A percentile compares a stretch with the other conserved stretches of the same genome.
Conservation (phyloP, 2,329 filamentous ascomycete species). For the Delphinella strobiligena region DNA sequence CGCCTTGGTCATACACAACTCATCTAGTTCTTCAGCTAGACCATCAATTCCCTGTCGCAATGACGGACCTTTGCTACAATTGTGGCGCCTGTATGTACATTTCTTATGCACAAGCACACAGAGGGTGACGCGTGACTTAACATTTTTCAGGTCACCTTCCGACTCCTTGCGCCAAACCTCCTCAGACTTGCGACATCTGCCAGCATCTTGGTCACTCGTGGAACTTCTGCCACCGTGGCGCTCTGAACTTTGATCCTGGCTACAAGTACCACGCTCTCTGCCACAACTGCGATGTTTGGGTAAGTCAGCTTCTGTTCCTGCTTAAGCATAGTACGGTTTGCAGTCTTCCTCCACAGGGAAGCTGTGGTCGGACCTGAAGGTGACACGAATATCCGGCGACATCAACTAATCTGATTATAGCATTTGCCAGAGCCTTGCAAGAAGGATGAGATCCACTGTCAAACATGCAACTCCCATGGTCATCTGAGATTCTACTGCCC, state of each 20-base stretch:
- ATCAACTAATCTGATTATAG: too few relatives aligned
- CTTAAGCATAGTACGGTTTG: neutral
- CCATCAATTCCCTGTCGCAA: conserved; percentile 2
- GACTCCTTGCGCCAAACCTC: neutral
- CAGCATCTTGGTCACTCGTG: conserved; percentile 6
- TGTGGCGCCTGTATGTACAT: conserved; percentile 5
- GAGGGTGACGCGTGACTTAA: neutral
- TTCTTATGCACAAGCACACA: too few relatives aligned
- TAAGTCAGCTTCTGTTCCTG: neutral
- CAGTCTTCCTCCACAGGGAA: too few relatives aligned
- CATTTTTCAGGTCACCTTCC: neutral
- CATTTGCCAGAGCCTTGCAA: conserved; percentile 8
- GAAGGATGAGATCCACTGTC: conserved; percentile 1
- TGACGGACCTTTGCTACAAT: conserved; percentile 10
- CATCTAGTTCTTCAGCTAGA: too few relatives aligned
- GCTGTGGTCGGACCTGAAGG: too few relatives aligned
- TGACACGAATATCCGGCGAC: too few relatives aligned
- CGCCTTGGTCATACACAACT: too few relatives aligned
- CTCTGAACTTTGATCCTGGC: neutral
- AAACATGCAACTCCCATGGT: conserved; percentile 4
- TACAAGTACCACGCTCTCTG: conserved; percentile 8
- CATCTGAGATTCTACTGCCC: conserved; percentile 9
- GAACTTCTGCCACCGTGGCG: conserved; percentile 9
- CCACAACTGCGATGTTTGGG: conserved; percentile 9
- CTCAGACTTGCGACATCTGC: conserved; percentile 4